Conservation (phyloP, 306 rosid genomes). For the Cucurbita pepo region DNA sequence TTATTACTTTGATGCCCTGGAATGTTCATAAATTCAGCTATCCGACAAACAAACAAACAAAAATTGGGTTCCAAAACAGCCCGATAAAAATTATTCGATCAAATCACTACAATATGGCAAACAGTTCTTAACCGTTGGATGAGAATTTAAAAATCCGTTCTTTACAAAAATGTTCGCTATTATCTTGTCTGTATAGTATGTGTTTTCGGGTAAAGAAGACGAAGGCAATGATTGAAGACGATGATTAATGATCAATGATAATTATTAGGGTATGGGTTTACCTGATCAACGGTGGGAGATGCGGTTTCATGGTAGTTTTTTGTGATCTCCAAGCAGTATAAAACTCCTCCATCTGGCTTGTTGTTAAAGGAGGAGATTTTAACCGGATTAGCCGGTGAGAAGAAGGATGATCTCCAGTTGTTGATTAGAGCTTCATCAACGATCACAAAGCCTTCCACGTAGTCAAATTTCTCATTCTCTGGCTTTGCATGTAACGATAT, state of each 20-base stretch:
- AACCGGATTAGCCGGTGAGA: constrained; percentile 66
- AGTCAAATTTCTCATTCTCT: constrained; percentile 47
- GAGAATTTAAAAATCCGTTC: no score
- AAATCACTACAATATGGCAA: no score
- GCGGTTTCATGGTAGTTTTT: constrained; percentile 47
- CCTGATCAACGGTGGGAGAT: constrained; percentile 54
- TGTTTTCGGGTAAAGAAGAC: no score
- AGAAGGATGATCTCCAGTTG: constrained; percentile 94
- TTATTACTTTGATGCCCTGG: not conserved
- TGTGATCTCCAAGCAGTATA: constrained; percentile 92
- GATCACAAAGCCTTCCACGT: constrained; percentile 88
- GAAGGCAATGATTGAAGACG: no score
- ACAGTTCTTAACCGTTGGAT: no score
- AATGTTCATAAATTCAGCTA: not conserved
- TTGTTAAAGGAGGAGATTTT: constrained; percentile 54
- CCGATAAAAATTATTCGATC: no score
- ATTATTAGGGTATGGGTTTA: no score
- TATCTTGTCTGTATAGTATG: no score
- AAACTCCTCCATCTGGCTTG: constrained; percentile 49
- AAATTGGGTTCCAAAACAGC: no score
- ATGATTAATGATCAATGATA: no score
- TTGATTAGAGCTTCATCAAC: constrained; percentile 84
- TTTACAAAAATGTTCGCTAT: no score
- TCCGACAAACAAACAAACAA: not conserved
- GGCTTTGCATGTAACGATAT: constrained; percentile 63